Evolutionary conservation across 2,329 filamentous ascomycete species (phyloP), one percentile per base, ranked within the genome.

Genomic region (Chaetomiaceae sp.): DNA sequence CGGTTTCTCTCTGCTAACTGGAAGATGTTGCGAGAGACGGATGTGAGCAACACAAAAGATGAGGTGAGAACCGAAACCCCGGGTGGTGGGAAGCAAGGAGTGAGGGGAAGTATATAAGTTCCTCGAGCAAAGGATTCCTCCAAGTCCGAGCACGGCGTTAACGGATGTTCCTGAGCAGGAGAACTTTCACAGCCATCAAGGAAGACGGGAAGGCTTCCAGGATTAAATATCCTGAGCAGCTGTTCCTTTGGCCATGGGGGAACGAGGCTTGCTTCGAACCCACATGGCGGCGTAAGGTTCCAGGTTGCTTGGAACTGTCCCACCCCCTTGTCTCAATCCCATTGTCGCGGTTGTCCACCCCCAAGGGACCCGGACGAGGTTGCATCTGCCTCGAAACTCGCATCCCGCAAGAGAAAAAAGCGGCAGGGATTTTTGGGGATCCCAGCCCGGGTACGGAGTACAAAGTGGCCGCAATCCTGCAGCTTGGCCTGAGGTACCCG

Each of bases 401-500:
- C 33, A 45, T 38, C 53, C 53, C 45, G 51, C 49, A 55, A 46
- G 47, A 22, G 17, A 43, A 19, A 19, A 40, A 34, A 25, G 7
- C 19, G 42, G 27, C 47, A 47, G 33, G 49, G 48, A 25, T 49
- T 14, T 43, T 29, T 15, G 25, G 36, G 8, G 47, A 47, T 36
- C 39, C 47, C 43, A 38, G 14, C 37, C 27, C 17, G 40, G 47
- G 50, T 46, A 43, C 37, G 27, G 34, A 45, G 31, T 54, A 50
- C 46, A 2, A 4, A 19, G 38, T 45, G 46, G 33, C 39, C 47
- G 36, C 47, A 54, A 57, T 57, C 50, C 54, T 59, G 61, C 51
- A 61, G 61, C 61, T 59, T 62, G 57, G 56, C n/a, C 43, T 33
- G 29, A 58, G 47, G 60, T 62, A 55, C 55, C 51, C 36, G 44